Conservation (phyloP, 768 basidiomycete genomes). For the Hortiboletus campestris region DNA sequence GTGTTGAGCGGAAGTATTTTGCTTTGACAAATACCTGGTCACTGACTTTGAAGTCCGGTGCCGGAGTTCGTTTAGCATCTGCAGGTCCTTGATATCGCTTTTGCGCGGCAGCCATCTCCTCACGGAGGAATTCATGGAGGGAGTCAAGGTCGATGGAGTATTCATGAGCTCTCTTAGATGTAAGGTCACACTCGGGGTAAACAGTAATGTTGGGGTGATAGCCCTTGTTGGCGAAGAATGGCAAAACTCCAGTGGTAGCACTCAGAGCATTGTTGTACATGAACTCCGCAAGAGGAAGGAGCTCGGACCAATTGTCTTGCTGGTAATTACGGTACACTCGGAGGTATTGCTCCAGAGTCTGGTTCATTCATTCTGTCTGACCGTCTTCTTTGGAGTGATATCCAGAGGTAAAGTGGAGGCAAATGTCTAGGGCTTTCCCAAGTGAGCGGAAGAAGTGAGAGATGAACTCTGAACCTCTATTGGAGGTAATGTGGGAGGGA, state of each 20-base stretch:
- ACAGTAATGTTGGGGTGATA: neutral
- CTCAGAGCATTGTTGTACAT: neutral
- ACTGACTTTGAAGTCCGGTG: neutral
- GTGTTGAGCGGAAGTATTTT: neutral
- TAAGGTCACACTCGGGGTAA: neutral
- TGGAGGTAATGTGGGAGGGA: constrained; percentile 1
- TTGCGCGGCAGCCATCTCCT: neutral
- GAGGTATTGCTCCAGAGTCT: no score
- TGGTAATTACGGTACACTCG: neutral
- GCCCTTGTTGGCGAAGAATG: neutral
- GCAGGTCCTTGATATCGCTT: neutral
- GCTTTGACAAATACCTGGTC: neutral
- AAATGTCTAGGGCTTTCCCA: neutral
- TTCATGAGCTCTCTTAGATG: neutral
- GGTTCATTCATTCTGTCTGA: no score
- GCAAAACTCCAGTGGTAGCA: neutral
- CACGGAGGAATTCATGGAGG: neutral
- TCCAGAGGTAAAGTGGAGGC: neutral
- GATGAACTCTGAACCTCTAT: neutral
- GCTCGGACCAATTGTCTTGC: neutral
- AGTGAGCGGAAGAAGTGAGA: neutral
- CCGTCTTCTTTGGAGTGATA: neutral
- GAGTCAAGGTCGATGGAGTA: neutral
- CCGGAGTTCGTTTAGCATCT: neutral
- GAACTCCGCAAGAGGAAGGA: neutral